Base-by-base conservation (phyloP, 768 basidiomycete genomes). In the Lactarius psammicola region DNA sequence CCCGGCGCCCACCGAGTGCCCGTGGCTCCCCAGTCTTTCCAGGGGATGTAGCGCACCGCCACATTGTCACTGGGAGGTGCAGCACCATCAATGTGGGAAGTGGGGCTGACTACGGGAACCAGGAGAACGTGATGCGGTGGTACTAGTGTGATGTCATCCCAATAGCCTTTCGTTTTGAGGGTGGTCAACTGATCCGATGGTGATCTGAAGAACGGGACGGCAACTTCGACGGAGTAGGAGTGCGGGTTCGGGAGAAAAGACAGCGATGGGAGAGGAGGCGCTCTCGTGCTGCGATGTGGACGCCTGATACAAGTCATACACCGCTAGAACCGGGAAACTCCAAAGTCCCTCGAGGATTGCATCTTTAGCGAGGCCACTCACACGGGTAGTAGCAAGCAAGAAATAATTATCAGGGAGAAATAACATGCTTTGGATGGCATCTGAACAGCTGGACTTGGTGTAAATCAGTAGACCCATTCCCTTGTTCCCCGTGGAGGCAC, bases 141-240 rank as follows among this genome's bases (percentile, higher is more conserved):
- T n/a, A n/a, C n/a, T n/a, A 11, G 11, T 2, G 11, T 34, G 34
- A 34, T 8, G 34, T 34, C 10, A 9, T 10, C 11, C 11, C 34
- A 11, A 34, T 34, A 13, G 53, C 20, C 28, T 15, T 10, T 46
- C 10, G 42, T 55, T 23, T 40, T 33, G 33, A 65, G 64, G 28
- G 40, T 36, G 2, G 60, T 20, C 17, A 60, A 13, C 20, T 65
- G 64, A 26, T 65, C 64, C 13, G 33, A 20, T 18, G 13, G 42
- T 9, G 53, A 33, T n/a, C 33, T 34, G 42, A 65, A 36, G 64
- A 65, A 65, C 26, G 64, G 64, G 51, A 60, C 59, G 10, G 33
- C 42, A 11, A 60, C 42, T 36, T 60, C 59, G 3, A 40, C 18
- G 13, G 58, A 59, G 26, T 60, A 65, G 15, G 64, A 46, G 42